Evolutionary conservation across 306 rosid genomes (phyloP), one percentile per base, ranked within the genome.

Genomic region (Trichosanthes cucumerina): DNA sequence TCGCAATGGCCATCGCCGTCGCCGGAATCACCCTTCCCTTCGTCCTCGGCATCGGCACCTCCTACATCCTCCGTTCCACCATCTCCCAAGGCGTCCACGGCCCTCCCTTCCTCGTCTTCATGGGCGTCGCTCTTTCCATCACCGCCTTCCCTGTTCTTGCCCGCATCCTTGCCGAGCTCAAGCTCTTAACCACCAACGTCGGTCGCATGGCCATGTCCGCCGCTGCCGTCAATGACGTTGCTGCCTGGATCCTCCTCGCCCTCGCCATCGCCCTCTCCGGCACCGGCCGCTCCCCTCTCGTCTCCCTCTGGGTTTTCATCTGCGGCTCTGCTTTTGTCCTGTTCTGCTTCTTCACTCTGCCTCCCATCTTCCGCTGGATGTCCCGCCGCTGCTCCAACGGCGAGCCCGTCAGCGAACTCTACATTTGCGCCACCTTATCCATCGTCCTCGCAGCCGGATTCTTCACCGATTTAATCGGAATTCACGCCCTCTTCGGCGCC

Each of bases 241-340:
- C 87, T 24, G 98, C 98, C 12, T 94, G 98, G 98, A 86, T 94
- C 83, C 84, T 94, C 78, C 98, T 94, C 69, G 97, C 98, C 56
- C 90, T 92, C 38, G 98, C 98, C 82, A 82, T 94, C 79, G 88
- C 98, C 68, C 90, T 94, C 72, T 92, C 97, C 5, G 91, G 93
- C n/a, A 76, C 77, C 33, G 83, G 21, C 14, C 79, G 74, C 23
- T 94, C 98, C 84, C 93, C 98, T 28, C 84, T 92, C 9, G 93
- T 94, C 46, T 54, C 98, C 6, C 69, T 94, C 75, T 94, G 97
- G 97, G 97, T 92, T 38, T 78, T 94, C 79, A 81, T 89, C 79
- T 54, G 81, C 21, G 97, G 96, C 18, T 82, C 69, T 73, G 91
- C 71, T 80, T 94, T 92, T 62, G 90, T 92, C 41, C 8, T 88